These are phyloP conservation scores for Scorias spongiosa DNA, from an alignment of 2,329 filamentous ascomycete genomes.

Conservation along the genomic window DNA sequence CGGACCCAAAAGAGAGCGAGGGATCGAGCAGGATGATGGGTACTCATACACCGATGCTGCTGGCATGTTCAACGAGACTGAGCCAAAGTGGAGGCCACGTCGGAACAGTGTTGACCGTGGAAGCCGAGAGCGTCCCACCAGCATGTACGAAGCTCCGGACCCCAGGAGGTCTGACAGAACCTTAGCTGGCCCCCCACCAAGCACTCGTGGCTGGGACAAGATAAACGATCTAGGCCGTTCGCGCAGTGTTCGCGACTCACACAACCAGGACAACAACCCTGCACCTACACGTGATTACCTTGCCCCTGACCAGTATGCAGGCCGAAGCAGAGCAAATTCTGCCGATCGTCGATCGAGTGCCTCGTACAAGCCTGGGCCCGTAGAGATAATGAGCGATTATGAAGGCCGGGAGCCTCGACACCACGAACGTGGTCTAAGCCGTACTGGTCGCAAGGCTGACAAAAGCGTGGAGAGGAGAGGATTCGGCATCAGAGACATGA, in stretches of 20 bases:
- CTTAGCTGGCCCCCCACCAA: constrained; percentile 42
- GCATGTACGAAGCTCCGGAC: constrained; percentile 18
- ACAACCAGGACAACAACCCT: constrained; percentile 3
- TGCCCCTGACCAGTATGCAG: constrained; percentile 5
- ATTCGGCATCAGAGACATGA: constrained; percentile 28
- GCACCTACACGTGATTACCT: constrained; percentile 14
- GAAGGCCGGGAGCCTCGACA: constrained; percentile 27
- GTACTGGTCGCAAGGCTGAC: constrained; percentile 22
- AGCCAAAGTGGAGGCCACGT: constrained; percentile 30
- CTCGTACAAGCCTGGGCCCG: constrained; percentile 33
- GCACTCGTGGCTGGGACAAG: constrained; percentile 56
- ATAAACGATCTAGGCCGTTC: constrained; percentile 37
- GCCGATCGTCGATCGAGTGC: constrained; percentile 27
- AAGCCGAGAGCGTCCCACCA: constrained; percentile 29
- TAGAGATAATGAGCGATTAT: constrained; percentile 29
- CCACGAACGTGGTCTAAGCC: constrained; percentile 21
- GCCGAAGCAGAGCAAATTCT: constrained; percentile 10
- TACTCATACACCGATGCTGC: constrained; percentile 37
- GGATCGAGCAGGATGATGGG: constrained; percentile 26
- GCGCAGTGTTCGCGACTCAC: constrained; percentile 29
- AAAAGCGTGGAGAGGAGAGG: constrained; percentile 30
- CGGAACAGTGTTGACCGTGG: constrained; percentile 30
- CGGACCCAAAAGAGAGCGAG: constrained; percentile 12
- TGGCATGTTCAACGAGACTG: constrained; percentile 35
- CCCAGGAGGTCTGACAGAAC: constrained; percentile 20